Base-by-base conservation (phyloP, 192 early-diverging fungal species). In the Dispira parvispora region DNA sequence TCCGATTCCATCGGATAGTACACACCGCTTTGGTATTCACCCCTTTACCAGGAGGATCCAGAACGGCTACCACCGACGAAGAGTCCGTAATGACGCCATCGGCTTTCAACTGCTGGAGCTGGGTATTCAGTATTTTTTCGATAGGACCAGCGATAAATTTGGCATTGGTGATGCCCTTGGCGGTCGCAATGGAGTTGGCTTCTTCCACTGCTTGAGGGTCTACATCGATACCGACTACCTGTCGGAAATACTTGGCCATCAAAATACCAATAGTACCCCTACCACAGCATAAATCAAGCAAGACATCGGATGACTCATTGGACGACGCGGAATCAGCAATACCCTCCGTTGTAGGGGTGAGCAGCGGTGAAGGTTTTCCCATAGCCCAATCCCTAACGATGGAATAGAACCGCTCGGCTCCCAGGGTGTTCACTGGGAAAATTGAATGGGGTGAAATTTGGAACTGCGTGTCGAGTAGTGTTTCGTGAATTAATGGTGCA, bases 191-290 rank as follows among this genome's bases (percentile, higher is more conserved):
- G 3, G 55, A 62, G 62, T 75, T 71, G n/a, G 88, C 88, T 65
- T 90, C 88, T 14, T 75, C 73, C 46, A 90, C 72, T n/a, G 88
- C 87, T 32, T 77, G 68, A 27, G 66, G 64, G 16, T 80, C 75
- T 50, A 88, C 79, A 46, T 90, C 88, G 38, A 89, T 74, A 18
- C 87, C 88, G 70, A 89, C 68, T 14, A 90, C 84, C 42, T 71
- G 68, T 42, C 46, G 43, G 21, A 55, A 63, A 3, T 68, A 66
- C 49, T 72, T 67, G 5, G 87, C 82, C 80, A 90, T 79, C 11
- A 79, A 78, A 46, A 90, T 75, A 25, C 88, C 88, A 63, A 90
- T 90, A 13, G 88, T 90, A 27, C 88, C 88, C 18, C 87, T 90
- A 13, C 88, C 88, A 74, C 88, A 90, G 68, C 88, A 90, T 23